Percentiles rank a stretch among this genome's conserved stretches.
phyloP scores from a whole-genome alignment of 352 stramenopile species.

The Phytopythium delawarense region DNA sequence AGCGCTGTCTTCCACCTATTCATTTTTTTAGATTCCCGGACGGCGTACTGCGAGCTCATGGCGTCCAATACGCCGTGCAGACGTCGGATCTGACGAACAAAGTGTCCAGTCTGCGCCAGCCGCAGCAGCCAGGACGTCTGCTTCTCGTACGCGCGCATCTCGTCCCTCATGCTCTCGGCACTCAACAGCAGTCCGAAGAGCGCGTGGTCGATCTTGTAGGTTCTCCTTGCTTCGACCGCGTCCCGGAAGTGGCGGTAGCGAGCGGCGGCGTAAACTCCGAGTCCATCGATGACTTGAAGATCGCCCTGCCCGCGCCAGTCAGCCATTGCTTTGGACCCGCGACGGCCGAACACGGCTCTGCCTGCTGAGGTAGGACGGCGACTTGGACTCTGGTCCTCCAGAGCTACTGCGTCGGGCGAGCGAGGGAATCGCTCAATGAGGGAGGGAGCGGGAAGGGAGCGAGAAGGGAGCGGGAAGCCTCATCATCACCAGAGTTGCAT shows the following conservation, averaged over 20 bases:
- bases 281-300: not conserved
- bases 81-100: not conserved
- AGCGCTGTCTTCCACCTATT: not conserved
- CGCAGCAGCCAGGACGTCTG: not conserved
- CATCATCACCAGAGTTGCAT: no score
- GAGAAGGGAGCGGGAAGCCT: no score
- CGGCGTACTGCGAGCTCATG: not conserved
- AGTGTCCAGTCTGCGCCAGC: not conserved
- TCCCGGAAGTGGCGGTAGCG: not conserved
- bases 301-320: no score
- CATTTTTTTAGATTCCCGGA: not conserved
- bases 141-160: not conserved
- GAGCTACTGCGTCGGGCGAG: no score
- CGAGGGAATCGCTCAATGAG: no score
- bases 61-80: not conserved
- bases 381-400: no score
- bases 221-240: not conserved
- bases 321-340: no score
- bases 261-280: not conserved
- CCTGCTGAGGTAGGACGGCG: no score
- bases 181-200: not conserved
- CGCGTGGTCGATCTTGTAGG: not conserved
- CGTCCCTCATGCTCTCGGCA: not conserved
- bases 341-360: no score
- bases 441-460: no score